Base-by-base conservation (phyloP, 768 basidiomycete genomes). In the Russula abietina region DNA sequence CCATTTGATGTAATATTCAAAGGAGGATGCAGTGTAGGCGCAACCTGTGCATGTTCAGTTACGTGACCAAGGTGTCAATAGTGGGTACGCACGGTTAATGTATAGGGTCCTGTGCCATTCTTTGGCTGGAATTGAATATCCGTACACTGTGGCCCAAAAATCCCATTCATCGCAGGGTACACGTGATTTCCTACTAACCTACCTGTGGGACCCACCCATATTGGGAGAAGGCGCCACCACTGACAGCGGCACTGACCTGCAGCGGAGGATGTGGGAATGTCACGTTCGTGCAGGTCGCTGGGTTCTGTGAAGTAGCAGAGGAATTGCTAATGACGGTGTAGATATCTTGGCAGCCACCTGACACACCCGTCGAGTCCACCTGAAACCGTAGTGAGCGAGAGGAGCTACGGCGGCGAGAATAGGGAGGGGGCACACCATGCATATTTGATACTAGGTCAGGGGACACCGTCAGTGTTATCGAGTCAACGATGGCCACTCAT, bases 171-270 rank as follows among this genome's bases (percentile, higher is more conserved):
- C 57, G 7, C 4, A 53, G 41, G 19, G 24, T 14, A 32, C 19
- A 52, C n/a, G n/a, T 10, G 7, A 12, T 17, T 32, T 39, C n/a
- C 28, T 2, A 19, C 24, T 1, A 14, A 66, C 74, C 49, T 46
- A 81, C 83, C 74, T 84, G 79, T 52, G 81, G 76, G 49, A 81
- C 69, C 82, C 84, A 86, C 19, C 84, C 85, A 70, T 78, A 85
- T 67, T 80, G 78, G 0, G 84, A 83, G 65, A 85, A 73, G 4
- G 82, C 74, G 2, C 85, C 85, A 61, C 73, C 75, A 12, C 69
- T 58, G 24, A 80, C 79, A n/a, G 68, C 64, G 3, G 79, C 80
- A 2, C 75, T 70, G 5, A 84, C 77, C 32, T 78, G 76, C 24
- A 86, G 73, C 22, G 77, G 73, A 0, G 72, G 72, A 73, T 66